phyloP scores from a whole-genome alignment of 352 stramenopile species.

The Elongisporangium undulatum region DNA sequence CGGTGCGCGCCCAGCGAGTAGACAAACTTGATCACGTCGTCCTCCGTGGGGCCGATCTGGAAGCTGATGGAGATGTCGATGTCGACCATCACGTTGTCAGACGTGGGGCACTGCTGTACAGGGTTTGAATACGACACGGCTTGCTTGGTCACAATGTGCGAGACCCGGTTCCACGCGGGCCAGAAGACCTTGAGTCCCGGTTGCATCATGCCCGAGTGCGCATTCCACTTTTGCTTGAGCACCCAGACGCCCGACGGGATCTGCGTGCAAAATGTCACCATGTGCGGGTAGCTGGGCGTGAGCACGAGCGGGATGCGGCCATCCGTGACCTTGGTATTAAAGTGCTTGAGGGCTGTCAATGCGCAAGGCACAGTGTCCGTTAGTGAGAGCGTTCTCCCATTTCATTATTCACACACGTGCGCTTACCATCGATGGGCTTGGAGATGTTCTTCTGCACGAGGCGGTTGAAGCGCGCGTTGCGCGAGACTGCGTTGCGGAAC shows the following conservation, averaged over 20 bases:
- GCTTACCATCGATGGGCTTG: constrained; percentile 40
- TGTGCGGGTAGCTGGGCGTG: constrained; percentile 48
- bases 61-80: constrained; percentile 88
- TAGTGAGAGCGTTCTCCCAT: too few relatives aligned
- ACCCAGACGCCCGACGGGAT: constrained; percentile 73
- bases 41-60: constrained; percentile 72
- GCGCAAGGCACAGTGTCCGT: too few relatives aligned
- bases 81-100: constrained; percentile 88
- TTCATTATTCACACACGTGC: too few relatives aligned
- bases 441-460: constrained; percentile 52
- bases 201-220: constrained; percentile 70
- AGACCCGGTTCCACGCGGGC: constrained; percentile 75
- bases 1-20: constrained; percentile 79
- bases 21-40: constrained; percentile 81
- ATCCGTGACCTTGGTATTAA: constrained; percentile 49
- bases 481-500: too few relatives aligned
- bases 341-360: too few relatives aligned
- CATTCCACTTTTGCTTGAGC: constrained; percentile 85
- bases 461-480: constrained; percentile 38
- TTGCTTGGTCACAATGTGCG: constrained; percentile 85
- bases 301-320: constrained; percentile 66
- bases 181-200: constrained; percentile 77
- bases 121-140: constrained; percentile 80
- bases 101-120: constrained; percentile 66
- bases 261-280: constrained; percentile 36